Base-by-base conservation (phyloP, 306 rosid species). In the Castanospermum australe region DNA sequence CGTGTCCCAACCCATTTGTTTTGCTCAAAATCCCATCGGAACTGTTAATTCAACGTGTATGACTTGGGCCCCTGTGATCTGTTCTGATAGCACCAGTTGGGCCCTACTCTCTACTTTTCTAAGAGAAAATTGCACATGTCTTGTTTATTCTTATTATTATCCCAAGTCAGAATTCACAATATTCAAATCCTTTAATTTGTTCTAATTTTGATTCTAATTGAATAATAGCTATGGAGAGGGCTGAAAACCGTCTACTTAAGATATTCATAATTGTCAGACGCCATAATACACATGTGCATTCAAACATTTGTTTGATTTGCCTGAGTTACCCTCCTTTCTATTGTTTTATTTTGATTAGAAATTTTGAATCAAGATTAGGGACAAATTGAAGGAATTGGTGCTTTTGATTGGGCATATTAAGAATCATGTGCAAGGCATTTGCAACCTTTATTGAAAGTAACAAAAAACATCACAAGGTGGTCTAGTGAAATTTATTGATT, bases 321-420 rank as follows among this genome's bases (percentile, higher is more conserved):
- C 52, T 6, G 12, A 32, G 57, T 75, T 41, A 38, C 68, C n/a
- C 8, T 20, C 51, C 39, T 78, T 10, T 36, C 73, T 50, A n/a
- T 67, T 67, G 20, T 18, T 67, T 62, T 56, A 22, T 73, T 73
- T 38, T 74, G 69, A 60, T 55, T 67, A 8, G 36, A 83, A 67
- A 64, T 67, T 55, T 60, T 8, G 67, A 59, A 74, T 71, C 75
- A 63, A 22, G 48, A 8, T 45, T 18, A 21, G 42, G 60, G 86
- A 64, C 59, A 33, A 4, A 36, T 64, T 32, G 38, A 3, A 78
- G 55, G 47, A 54, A 71, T 55, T 44, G 52, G 18, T 78, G 21
- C 14, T 78, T 48, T 33, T 68, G 69, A 56, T 50, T 51, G 48
- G 61, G 45, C 59, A 75, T 48, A 60, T 57, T 55, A n/a, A 36